Percentiles rank a stretch among this genome's conserved stretches.
These are phyloP conservation scores for Annulohypoxylon bovei DNA, from an alignment of 495 filamentous ascomycete species.

Conservation along the genomic window DNA sequence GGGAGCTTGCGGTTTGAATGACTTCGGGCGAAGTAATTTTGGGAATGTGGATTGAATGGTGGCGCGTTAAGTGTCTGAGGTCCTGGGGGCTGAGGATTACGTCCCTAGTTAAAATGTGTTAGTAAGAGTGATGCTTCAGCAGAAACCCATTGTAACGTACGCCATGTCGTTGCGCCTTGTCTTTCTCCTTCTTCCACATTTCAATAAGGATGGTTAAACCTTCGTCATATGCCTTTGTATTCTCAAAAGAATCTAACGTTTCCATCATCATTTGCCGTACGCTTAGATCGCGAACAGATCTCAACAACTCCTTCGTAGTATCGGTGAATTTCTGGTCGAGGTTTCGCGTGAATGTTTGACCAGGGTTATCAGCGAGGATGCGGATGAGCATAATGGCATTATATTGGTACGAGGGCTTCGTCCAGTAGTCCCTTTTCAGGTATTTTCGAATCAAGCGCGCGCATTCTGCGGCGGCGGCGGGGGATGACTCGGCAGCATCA, in stretches of 20 bases:
- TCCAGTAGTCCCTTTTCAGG: conserved; percentile 71
- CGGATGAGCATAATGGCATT: conserved; percentile 96
- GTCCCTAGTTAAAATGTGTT: conserved; percentile 37
- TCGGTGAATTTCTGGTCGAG: conserved; percentile 82
- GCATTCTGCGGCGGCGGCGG: conserved; percentile 80
- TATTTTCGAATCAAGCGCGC: conserved; percentile 82
- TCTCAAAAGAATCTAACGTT: conserved; percentile 80
- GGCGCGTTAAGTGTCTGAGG: conserved; percentile 40
- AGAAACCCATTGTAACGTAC: conserved; percentile 43
- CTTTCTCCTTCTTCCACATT: conserved; percentile 93
- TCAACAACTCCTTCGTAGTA: conserved; percentile 78
- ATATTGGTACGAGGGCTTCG: conserved; percentile 79
- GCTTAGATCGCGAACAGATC: conserved; percentile 70
- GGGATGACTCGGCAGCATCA: conserved; percentile 91
- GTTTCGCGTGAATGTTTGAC: conserved; percentile 85
- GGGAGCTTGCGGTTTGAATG: conserved; percentile 67
- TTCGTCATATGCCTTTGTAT: conserved; percentile 74
- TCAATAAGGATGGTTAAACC: conserved; percentile 71
- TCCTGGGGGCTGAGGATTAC: conserved; percentile 26
- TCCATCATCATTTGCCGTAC: conserved; percentile 86
- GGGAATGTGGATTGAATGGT: conserved; percentile 42
- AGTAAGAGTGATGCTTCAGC: background rate
- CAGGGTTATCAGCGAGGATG: conserved; percentile 93
- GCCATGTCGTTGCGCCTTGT: conserved; percentile 59
- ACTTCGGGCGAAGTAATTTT: conserved; percentile 55